Percentiles rank a stretch among this genome's conserved stretches.
These are phyloP conservation scores for Ophiocordyceps polyrhachis-furcata DNA, from an alignment of 2,329 filamentous ascomycete species.

Conservation along the genomic window DNA sequence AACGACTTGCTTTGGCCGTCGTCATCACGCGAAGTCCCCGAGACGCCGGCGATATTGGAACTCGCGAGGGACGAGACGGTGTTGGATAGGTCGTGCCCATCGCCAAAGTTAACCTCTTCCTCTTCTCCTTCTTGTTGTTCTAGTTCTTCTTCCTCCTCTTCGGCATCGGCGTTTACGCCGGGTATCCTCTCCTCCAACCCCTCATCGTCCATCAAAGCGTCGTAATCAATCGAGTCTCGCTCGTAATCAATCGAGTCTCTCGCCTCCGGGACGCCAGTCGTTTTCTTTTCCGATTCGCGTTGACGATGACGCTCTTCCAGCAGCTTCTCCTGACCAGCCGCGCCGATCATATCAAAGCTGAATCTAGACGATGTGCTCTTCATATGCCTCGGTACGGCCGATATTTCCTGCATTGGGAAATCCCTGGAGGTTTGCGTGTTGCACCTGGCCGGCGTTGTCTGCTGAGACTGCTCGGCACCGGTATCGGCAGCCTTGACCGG, in stretches of 20 bases:
- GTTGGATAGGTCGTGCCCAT: slow-evolving; percentile 28
- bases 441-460: slow-evolving; percentile 8
- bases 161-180: slow-evolving; percentile 21
- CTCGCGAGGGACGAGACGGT: slow-evolving; percentile 30
- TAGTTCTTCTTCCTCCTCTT: slow-evolving; percentile 1
- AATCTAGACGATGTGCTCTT: slow-evolving; percentile 65
- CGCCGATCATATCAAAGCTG: slow-evolving; percentile 63
- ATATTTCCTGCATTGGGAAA: slow-evolving; percentile 29
- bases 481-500: slow-evolving; percentile 5
- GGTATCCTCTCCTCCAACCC: slow-evolving; percentile 50
- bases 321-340: slow-evolving; percentile 46
- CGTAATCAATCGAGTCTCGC: slow-evolving; percentile 40
- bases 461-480: slow-evolving; percentile 5
- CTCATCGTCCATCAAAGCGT: slow-evolving; percentile 46
- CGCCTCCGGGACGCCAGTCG: slow-evolving; percentile 15
- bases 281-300: slow-evolving; percentile 42
- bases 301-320: slow-evolving; percentile 57
- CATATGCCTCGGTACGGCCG: slow-evolving; percentile 42
- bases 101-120: slow-evolving; percentile 3
- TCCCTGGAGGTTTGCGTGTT: slow-evolving; percentile 28
- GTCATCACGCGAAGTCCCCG: slow-evolving; percentile 35
- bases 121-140: slow-evolving; percentile 1
- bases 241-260: slow-evolving; percentile 44
- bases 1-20: slow-evolving; percentile 37
- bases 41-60: slow-evolving; percentile 26